Evolutionary conservation across 768 basidiomycete species (phyloP), one percentile per base, ranked within the genome.

Genomic region (Rhodotorula sphaerocarpa): DNA sequence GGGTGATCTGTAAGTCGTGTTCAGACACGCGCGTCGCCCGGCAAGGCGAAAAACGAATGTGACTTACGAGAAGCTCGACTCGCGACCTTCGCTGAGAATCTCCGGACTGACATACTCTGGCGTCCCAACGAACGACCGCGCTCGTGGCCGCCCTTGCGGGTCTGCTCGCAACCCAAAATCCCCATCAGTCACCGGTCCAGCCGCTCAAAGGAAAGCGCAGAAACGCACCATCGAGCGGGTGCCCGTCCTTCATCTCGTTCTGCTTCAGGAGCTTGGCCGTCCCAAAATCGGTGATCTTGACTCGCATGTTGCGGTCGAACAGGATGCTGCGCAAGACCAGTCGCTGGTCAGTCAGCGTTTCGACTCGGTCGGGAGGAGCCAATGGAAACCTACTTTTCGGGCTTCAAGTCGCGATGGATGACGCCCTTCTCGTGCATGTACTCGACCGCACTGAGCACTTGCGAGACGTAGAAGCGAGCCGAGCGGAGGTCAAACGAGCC

Each of bases 271-370:
- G 33, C 57, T 70, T 72, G 39, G 90, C 90, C 7, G 90, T 92
- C 10, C 95, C 95, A 75, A 97, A 97, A 75, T 99, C 95, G 21
- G 90, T 88, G n/a, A 99, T 82, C 75, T 90, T 93, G 73, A 95
- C 83, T 57, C 90, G 84, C 76, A 85, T 87, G 21, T 84, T 81
- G 41, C 81, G 81, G 70, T 93, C 90, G n/a, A 99, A 79, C 14
- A 99, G 79, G 34, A 97, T 79, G 74, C 96, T 96, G 87, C 41
- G 20, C 7, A 12, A 11, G 45, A 3, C 10, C 6, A 21, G 4
- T n/a, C 2, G 20, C 18, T 14, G 5, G 23, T 15, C 9, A 5
- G 9, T 28, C 28, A 2, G 27, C 25, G 10, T 39, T 39, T 43
- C 42, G 10, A 7, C 42, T 23, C 42, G 21, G 39, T 39, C 9